These are phyloP conservation scores for Amphirosellinia nigrospora DNA, from an alignment of 495 filamentous ascomycete species.

Conservation along the genomic window DNA sequence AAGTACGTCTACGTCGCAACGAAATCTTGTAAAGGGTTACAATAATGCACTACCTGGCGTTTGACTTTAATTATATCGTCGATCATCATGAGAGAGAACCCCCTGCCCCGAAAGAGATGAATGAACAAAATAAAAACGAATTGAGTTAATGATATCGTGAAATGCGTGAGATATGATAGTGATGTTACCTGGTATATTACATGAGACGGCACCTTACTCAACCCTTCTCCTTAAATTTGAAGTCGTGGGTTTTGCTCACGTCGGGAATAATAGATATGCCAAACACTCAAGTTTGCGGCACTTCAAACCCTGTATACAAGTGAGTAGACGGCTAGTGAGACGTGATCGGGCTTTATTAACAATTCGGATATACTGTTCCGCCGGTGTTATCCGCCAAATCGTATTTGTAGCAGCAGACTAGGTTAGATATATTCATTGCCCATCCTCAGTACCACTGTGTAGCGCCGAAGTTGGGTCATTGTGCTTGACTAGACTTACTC, in stretches of 20 bases:
- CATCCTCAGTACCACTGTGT: not conserved
- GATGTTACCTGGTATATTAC: not conserved
- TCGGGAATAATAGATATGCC: not conserved
- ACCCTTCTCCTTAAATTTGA: too few relatives aligned
- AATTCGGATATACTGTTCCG: not conserved
- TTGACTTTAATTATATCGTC: not conserved
- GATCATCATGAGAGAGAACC: too few relatives aligned
- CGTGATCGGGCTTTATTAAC: not conserved
- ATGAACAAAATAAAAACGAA: too few relatives aligned
- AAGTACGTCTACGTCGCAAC: not conserved
- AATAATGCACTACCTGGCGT: not conserved
- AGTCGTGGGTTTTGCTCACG: not conserved
- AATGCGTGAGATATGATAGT: not conserved
- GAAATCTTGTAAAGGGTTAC: not conserved
- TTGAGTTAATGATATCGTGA: too few relatives aligned
- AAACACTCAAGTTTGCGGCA: not conserved
- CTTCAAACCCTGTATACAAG: not conserved
- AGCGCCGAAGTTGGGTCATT: not conserved
- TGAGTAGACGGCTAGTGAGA: not conserved
- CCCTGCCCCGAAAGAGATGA: too few relatives aligned
- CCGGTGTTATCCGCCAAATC: not conserved
- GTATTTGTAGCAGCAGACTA: not conserved
- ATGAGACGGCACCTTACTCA: not conserved
- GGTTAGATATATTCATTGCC: not conserved
- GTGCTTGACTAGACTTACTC: not conserved